Evolutionary conservation across 2,329 filamentous ascomycete genomes (phyloP), one percentile per base, ranked within the genome.

Genomic region (Aspergillus sp.): DNA sequence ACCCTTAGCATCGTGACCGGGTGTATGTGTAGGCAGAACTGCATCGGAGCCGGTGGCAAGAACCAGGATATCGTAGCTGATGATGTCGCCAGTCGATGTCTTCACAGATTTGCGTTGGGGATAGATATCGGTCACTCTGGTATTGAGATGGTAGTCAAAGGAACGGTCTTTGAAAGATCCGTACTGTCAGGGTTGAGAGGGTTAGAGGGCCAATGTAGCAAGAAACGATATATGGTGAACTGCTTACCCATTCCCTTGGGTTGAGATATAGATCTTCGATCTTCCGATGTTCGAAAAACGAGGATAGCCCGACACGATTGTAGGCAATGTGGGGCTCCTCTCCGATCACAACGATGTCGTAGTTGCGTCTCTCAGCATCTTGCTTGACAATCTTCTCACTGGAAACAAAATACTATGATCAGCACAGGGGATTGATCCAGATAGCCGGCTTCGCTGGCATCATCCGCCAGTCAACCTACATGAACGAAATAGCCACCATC

Each of bases 181-280:
- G 68, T 93, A 93, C 89, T 89, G 47, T 26, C 24, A 50, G 20
- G 29, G 22, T 18, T 47, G 29, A 49, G 26, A 52, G 14, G 16
- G 16, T 42, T 29, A 3, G 9, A 52, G 18, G 16, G 16, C 6
- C 20, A 3, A 10, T 18, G 2, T 5, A 18, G 14, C 10, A 29
- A 39, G 2, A 45, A n/a, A 39, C 12, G 11, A 11, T 20, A 16
- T 16, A 12, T 39, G 18, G 20, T 22, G 3, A 42, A 24, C 14
- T 51, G 60, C 80, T 56, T 75, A 91, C 90, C 91, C 92, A 96
- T 82, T 91, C 88, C 67, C 85, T 81, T 0, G 91, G 89, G 68
- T 96, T 96, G 32, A 96, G 81, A 71, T 96, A 96, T n/a, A 96
- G 75, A 65, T 92, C 90, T 76, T 96, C 91, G 46, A 95, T 89